Conservation (phyloP, 179 eudicot species). For the Silene vulgaris region DNA sequence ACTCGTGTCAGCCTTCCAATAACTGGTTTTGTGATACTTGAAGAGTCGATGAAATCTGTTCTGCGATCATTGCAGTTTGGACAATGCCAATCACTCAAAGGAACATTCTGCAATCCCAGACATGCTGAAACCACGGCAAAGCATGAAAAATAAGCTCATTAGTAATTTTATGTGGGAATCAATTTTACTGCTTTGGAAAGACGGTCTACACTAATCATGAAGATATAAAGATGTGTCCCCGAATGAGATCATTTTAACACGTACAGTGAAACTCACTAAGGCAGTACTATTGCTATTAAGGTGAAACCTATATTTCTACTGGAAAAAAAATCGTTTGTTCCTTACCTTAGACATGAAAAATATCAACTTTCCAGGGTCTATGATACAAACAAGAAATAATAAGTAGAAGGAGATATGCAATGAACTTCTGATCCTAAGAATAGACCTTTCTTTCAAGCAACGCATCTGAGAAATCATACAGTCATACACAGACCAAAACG, state of each 20-base stretch:
- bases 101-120: slow-evolving; percentile 48
- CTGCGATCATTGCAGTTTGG: slow-evolving; percentile 52
- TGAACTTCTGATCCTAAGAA: background rate
- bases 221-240: background rate
- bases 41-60: slow-evolving; percentile 37
- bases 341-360: no score
- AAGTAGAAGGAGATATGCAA: slow-evolving; percentile 1
- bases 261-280: background rate
- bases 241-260: no score
- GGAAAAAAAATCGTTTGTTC: background rate
- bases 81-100: slow-evolving; percentile 67
- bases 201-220: slow-evolving; percentile 1
- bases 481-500: background rate
- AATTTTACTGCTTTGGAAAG: background rate
- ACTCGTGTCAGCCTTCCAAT: slow-evolving; percentile 58
- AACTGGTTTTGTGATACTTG: slow-evolving; percentile 43
- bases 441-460: background rate
- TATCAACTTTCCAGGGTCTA: background rate
- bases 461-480: background rate
- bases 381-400: background rate
- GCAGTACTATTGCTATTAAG: background rate
- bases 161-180: background rate
- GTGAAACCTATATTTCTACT: background rate
- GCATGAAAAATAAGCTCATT: slow-evolving; percentile 14
- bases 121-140: slow-evolving; percentile 54